Evolutionary conservation across 192 early-diverging fungal species (phyloP), one percentile per base, ranked within the genome.

Genomic region (Kickxella alabastrina): DNA sequence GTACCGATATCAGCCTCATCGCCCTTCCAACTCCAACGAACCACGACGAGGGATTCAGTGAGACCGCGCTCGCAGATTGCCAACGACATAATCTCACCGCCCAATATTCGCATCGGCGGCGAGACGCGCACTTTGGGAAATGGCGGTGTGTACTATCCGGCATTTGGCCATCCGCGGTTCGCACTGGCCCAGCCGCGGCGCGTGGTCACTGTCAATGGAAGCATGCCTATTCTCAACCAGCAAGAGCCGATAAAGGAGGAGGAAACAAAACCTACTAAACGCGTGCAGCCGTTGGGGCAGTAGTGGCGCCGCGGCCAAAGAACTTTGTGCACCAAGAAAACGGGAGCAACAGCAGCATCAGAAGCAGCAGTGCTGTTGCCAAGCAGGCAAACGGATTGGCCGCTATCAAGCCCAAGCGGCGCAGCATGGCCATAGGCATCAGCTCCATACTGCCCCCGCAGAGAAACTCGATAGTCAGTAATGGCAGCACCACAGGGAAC

Each of bases 151-250:
- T 59, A 59, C 36, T 59, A 49, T 24, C 57, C 38, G 27, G 50
- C 50, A 13, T 1, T 15, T 2, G 39, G 39, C 3, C 49, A 58
- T 34, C 59, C 53, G 14, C 47, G 70, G 29, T 74, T 74, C 32
- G 70, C 70, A 2, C 27, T 74, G 18, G 70, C 63, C 0, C 49
- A 54, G 54, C 63, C 70, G 2, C 62, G 70, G 5, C 58, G 70
- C 17, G 70, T 74, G 17, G 48, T 59, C 29, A 59, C 57, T 0
- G 57, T 51, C 22, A 51, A 25, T 24, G 55, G 57, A 14, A 15
- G 18, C 4, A 27, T 32, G 28, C 17, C 40, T 14, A 37, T 37
- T 10, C 40, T 21, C 40, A 42, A 19, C 46, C 29, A n/a, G n/a
- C n/a, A 48, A 32, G 29, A 35, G 31, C 6, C 31, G 31, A 6